Conservation (phyloP, 2,329 filamentous ascomycete species). For the Colletotrichum lindemuthianum region DNA sequence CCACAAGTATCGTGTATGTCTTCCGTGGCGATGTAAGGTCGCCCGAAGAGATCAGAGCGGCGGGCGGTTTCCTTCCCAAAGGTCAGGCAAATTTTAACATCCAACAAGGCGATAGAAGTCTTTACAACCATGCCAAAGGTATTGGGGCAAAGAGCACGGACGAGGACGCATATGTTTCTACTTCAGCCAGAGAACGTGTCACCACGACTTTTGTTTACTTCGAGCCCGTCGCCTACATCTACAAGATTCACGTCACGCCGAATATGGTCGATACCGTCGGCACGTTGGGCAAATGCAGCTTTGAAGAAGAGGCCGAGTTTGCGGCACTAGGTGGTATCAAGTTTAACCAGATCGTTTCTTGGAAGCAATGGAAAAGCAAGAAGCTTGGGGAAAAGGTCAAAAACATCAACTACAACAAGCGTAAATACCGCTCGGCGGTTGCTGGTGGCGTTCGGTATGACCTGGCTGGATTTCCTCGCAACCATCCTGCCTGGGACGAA, state of each 20-base stretch:
- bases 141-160: not conserved
- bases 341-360: conserved; percentile 4
- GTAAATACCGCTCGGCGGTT: not conserved
- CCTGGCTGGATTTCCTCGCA: not conserved
- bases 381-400: not conserved
- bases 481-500: not conserved
- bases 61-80: not conserved
- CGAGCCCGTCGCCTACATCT: not conserved
- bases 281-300: conserved; percentile 5
- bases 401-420: not conserved
- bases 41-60: not conserved
- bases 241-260: not conserved
- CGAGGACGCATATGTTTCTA: not conserved
- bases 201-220: not conserved
- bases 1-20: not conserved
- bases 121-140: not conserved
- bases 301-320: not conserved
- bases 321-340: conserved; percentile 4
- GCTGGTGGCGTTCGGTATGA: not conserved
- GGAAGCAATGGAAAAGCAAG: not conserved
- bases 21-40: not conserved
- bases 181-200: not conserved
- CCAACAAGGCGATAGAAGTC: not conserved
- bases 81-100: not conserved
- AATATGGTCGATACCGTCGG: conserved; percentile 7